phyloP scores from a whole-genome alignment of 371 early-diverging fungal species.

The Haplosporangium sp. region DNA sequence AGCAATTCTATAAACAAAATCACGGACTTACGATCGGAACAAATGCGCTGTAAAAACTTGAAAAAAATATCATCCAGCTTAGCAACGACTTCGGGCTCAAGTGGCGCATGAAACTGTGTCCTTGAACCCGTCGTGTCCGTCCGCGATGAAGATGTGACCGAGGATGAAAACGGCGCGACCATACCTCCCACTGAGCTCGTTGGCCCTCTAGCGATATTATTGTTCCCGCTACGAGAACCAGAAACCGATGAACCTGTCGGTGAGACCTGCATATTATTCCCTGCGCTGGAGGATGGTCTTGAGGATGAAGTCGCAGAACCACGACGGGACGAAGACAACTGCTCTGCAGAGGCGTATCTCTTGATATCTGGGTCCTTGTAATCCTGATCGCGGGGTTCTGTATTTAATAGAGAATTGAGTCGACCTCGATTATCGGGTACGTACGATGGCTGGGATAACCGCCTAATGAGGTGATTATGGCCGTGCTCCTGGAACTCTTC shows the following conservation, averaged over 20 bases:
- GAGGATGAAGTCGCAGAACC: constrained; percentile 4
- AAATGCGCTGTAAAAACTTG: constrained; percentile 67
- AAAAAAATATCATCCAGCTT: constrained; percentile 69
- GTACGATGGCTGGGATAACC: constrained; percentile 12
- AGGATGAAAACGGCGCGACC: background rate
- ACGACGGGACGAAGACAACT: background rate
- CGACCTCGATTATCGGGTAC: constrained; percentile 8
- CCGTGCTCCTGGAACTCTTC: constrained; percentile 2
- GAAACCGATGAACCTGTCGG: constrained; percentile 7
- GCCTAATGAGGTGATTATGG: background rate
- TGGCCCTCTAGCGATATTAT: background rate
- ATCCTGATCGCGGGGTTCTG: constrained; percentile 22
- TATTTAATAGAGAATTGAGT: background rate
- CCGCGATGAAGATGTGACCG: constrained; percentile 8
- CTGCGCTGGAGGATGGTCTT: too few species aligned
- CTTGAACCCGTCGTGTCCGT: constrained; percentile 29
- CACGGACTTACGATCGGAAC: constrained; percentile 63
- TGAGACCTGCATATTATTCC: constrained; percentile 1
- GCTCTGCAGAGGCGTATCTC: constrained; percentile 3
- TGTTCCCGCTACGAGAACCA: background rate
- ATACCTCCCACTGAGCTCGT: constrained; percentile 11
- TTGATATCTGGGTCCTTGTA: constrained; percentile 13
- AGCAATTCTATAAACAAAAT: background rate
- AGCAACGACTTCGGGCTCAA: constrained; percentile 61
- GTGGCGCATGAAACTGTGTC: constrained; percentile 59